A percentile compares a stretch with the other conserved stretches of the same genome.
Conservation (phyloP, 495 filamentous ascomycete species). For the Penicillium argentinense region DNA sequence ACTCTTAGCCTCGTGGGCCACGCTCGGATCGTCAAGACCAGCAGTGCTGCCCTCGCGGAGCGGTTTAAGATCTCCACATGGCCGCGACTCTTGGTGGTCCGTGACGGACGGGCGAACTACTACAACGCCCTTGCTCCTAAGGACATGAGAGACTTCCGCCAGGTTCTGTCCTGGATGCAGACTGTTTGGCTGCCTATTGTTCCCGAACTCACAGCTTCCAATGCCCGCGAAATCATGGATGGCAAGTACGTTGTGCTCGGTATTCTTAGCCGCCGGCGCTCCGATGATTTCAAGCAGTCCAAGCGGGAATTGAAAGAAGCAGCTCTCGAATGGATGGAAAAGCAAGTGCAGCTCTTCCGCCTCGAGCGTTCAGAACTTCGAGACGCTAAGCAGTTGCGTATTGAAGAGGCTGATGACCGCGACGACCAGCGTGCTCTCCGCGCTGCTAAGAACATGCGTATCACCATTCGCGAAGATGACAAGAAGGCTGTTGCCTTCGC, state of each 20-base stretch:
- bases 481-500: constrained; percentile 91
- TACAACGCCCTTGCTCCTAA: constrained; percentile 80
- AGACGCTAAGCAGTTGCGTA: constrained; percentile 89
- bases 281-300: constrained; percentile 73
- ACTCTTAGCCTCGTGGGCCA: constrained; percentile 85
- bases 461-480: constrained; percentile 82
- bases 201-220: constrained; percentile 86
- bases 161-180: constrained; percentile 89
- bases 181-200: constrained; percentile 97
- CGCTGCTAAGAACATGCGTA: constrained; percentile 86
- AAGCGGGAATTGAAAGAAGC: constrained; percentile 94
- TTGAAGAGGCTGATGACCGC: constrained; percentile 94
- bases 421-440: constrained; percentile 84
- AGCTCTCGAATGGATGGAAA: constrained; percentile 96
- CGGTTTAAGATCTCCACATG: constrained; percentile 94
- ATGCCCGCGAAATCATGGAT: constrained; percentile 92
- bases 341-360: constrained; percentile 83
- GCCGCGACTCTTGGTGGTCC: constrained; percentile 85
- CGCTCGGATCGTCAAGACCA: constrained; percentile 87
- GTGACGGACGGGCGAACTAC: constrained; percentile 85
- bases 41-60: constrained; percentile 66
- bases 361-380: constrained; percentile 88
- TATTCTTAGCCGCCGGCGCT: constrained; percentile 75
- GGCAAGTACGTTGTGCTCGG: constrained; percentile 90
- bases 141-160: constrained; percentile 83